Evolutionary conservation across 371 early-diverging fungal species (phyloP).

Genomic region (Rhizopus microsporus): DNA sequence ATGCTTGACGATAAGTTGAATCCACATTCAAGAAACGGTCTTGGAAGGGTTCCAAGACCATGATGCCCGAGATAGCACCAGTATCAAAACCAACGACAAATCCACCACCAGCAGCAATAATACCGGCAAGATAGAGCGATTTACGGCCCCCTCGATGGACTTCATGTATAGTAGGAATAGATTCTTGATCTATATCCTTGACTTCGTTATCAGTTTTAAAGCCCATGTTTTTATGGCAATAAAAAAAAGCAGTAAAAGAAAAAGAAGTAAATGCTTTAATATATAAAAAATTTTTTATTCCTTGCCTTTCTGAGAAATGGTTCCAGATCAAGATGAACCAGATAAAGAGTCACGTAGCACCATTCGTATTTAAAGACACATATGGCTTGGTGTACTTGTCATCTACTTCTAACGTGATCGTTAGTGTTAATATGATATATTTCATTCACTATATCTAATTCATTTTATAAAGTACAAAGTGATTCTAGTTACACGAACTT

Average conservation of each 20-base stretch:
- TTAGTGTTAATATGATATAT: too few species aligned
- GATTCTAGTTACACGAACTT: too few species aligned
- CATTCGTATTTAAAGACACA: too few species aligned
- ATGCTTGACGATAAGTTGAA: slow-evolving; percentile 48
- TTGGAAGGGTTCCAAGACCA: slow-evolving; percentile 25
- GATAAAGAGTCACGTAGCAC: too few species aligned
- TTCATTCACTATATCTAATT: too few species aligned
- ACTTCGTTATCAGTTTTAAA: slow-evolving; percentile 9
- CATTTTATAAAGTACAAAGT: too few species aligned
- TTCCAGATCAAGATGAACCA: too few species aligned
- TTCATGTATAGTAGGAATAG: slow-evolving; percentile 8
- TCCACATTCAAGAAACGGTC: slow-evolving; percentile 19
- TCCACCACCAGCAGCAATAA: slow-evolving; percentile 26
- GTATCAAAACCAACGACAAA: slow-evolving; percentile 26
- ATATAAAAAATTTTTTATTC: too few species aligned
- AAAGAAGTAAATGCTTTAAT: neutral
- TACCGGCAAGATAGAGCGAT: slow-evolving; percentile 28
- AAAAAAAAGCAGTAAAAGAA: neutral
- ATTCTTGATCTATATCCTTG: slow-evolving; percentile 13
- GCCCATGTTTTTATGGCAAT: slow-evolving; percentile 2
- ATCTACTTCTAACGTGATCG: too few species aligned
- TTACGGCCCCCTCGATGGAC: slow-evolving; percentile 22
- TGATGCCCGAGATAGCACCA: slow-evolving; percentile 20
- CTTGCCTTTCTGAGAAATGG: too few species aligned
- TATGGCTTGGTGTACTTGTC: too few species aligned